Evolutionary conservation across 2,329 filamentous ascomycete genomes (phyloP), one percentile per base, ranked within the genome.

Genomic region (Neoscytalidium dimidiatum): DNA sequence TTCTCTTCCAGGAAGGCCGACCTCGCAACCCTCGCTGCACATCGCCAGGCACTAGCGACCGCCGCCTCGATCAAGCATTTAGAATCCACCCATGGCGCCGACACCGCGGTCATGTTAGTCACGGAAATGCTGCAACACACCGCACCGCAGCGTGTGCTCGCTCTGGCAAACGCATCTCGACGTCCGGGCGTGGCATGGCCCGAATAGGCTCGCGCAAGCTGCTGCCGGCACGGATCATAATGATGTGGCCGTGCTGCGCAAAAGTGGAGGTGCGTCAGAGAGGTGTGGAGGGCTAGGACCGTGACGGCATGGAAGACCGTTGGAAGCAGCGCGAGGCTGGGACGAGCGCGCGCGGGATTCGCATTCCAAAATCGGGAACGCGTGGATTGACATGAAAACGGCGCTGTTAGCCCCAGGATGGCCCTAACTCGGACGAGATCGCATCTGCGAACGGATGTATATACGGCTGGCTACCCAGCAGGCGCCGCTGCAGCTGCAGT

Each of bases 271-370:
- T 57, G 63, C 62, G 57, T 64, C 53, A 46, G 62, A 65, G 64
- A 60, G 68, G 69, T 70, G 69, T 71, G 69, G 70, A 72, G 69
- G 68, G 65, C 69, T 71, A 71, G 68, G 61, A 67, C 64, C 35
- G 66, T 57, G 64, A 62, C 41, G 62, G 58, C 56, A 62, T 66
- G 60, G 60, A 11, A 56, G 53, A 66, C 35, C 53, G 48, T 49
- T 46, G 52, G 49, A 66, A 64, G 56, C 56, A 60, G 41, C 56
- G 56, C 56, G 56, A 60, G 56, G 56, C 56, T 60, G 56, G 56
- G 41, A 60, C 56, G 56, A 60, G 56, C 56, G 56, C 41, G 56
- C 41, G 56, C 56, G 56, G 56, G 56, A 60, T 60, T 60, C 56
- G 56, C 56, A 60, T 60, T 21, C 56, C 56, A 46, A 60, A 60